Evolutionary conservation across 1,284 basidiomycete species (phyloP).

Genomic region (Uromyces viciae-fabae): DNA sequence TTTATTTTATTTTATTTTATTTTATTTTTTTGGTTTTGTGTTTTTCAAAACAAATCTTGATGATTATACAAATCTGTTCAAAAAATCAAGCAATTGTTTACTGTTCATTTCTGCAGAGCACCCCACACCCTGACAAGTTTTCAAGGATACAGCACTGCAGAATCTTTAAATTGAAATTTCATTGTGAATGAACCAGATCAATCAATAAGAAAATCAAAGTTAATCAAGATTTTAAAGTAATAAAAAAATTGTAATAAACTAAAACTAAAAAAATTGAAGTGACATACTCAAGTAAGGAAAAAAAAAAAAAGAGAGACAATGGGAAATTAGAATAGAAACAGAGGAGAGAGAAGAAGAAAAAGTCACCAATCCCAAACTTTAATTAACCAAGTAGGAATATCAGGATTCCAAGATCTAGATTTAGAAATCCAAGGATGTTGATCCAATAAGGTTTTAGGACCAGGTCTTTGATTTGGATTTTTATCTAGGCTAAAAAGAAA

Average conservation of each 20-base stretch:
- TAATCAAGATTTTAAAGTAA: background rate
- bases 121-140: too few relatives aligned
- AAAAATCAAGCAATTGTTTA: too few relatives aligned
- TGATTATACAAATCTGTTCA: too few relatives aligned
- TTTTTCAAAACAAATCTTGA: too few relatives aligned
- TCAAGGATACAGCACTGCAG: too few relatives aligned
- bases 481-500: constrained; percentile 53
- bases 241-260: background rate
- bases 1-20: too few relatives aligned
- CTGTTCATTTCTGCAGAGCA: too few relatives aligned
- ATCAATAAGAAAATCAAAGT: background rate
- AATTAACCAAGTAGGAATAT: constrained; percentile 84
- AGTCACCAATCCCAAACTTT: constrained; percentile 75
- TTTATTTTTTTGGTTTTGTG: too few relatives aligned
- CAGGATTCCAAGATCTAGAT: constrained; percentile 74
- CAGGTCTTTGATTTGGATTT: constrained; percentile 64
- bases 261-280: background rate
- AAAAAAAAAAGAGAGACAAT: background rate
- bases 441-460: constrained; percentile 73
- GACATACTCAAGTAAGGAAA: background rate
- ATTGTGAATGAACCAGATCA: too few relatives aligned
- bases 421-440: constrained; percentile 79
- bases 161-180: too few relatives aligned
- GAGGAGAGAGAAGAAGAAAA: background rate
- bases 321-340: background rate